phyloP scores from a whole-genome alignment of 805 yeast genomes.

The Saturnispora besseyi region DNA sequence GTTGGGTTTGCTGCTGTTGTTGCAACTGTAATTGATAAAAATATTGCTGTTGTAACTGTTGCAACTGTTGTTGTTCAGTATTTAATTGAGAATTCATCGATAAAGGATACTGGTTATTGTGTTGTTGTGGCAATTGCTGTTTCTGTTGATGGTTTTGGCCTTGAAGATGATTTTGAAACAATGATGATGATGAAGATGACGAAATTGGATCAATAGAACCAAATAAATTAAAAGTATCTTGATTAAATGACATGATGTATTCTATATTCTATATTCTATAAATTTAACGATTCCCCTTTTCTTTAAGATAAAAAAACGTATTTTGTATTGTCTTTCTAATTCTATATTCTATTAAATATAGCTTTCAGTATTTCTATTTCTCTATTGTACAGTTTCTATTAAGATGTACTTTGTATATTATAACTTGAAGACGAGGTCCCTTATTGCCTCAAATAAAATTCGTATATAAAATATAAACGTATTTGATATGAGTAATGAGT shows the following conservation, averaged over 20 bases:
- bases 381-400: no score
- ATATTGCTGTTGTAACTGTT: constrained; percentile 9
- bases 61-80: background rate
- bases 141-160: constrained; percentile 4
- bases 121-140: constrained; percentile 1
- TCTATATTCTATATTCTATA: background rate
- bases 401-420: no score
- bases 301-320: no score
- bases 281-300: no score
- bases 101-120: background rate
- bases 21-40: constrained; percentile 9
- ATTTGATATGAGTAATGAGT: no score
- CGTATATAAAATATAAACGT: no score
- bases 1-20: constrained; percentile 10
- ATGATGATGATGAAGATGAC: background rate
- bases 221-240: constrained; percentile 4
- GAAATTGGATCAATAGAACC: constrained; percentile 4
- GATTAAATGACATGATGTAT: constrained; percentile 6
- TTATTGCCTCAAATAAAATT: no score
- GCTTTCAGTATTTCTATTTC: no score
- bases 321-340: no score
- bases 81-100: background rate
- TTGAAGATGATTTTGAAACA: constrained; percentile 8
- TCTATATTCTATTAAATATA: no score
- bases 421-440: no score